A percentile compares a stretch with the other conserved stretches of the same genome.
Conservation (phyloP, 1,139 yeast genomes). For the Candida mesenterica region DNA sequence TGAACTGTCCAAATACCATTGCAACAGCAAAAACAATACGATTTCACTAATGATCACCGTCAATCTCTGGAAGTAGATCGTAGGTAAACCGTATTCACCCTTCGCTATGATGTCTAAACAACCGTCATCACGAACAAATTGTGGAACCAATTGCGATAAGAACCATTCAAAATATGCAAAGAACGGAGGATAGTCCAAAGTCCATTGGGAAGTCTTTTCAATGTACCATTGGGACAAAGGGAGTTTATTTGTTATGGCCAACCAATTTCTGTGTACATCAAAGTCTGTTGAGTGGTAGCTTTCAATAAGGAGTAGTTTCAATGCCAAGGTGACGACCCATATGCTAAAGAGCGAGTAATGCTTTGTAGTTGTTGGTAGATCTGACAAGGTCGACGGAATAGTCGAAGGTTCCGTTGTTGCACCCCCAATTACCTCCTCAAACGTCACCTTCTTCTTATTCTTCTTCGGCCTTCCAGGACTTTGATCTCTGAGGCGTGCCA, state of each 20-base stretch:
- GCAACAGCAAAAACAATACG: conserved; percentile 66
- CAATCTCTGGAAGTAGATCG: conserved; percentile 74
- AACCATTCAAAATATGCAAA: conserved; percentile 93
- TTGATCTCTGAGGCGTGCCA: not conserved
- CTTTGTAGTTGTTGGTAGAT: not conserved
- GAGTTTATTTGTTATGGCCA: conserved; percentile 79
- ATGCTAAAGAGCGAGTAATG: conserved; percentile 26
- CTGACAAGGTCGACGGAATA: not conserved
- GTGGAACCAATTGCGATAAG: conserved; percentile 70
- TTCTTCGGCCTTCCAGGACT: not conserved
- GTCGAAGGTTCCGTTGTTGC: too few relatives aligned
- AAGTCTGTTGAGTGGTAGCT: conserved; percentile 86
- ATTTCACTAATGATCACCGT: conserved; percentile 81
- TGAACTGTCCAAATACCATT: conserved; percentile 64
- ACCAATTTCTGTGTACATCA: conserved; percentile 96
- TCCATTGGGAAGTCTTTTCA: conserved; percentile 89
- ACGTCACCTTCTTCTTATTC: conserved; percentile 1
- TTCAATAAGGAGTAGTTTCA: conserved; percentile 36
- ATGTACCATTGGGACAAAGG: conserved; percentile 82
- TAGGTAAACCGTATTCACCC: conserved; percentile 73
- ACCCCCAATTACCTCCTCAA: not conserved
- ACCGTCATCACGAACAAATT: conserved; percentile 64
- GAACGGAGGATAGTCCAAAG: conserved; percentile 95
- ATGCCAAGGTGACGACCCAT: conserved; percentile 39
- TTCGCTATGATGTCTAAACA: conserved; percentile 66